Evolutionary conservation across 78 protist species (phyloP).

Genomic region (Dictyostelium purpureum): DNA sequence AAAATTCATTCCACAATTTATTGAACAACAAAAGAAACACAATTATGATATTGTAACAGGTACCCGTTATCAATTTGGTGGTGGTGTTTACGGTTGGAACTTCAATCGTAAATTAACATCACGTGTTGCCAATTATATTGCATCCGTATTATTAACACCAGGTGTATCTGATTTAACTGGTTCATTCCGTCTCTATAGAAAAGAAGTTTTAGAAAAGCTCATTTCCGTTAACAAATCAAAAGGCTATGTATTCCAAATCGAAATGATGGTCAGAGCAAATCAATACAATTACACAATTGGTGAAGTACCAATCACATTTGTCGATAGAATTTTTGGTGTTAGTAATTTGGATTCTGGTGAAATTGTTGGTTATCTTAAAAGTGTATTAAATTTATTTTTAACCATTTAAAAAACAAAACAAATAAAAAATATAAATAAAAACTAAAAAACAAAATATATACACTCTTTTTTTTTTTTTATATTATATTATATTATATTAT

Average conservation of each 20-base stretch:
- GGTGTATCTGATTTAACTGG: slow-evolving; percentile 94
- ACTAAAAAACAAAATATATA: not conserved
- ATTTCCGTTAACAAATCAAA: slow-evolving; percentile 77
- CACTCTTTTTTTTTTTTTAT: not conserved
- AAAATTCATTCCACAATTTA: slow-evolving; percentile 93
- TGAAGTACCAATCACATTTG: slow-evolving; percentile 95
- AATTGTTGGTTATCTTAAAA: slow-evolving; percentile 81
- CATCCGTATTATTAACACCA: slow-evolving; percentile 81
- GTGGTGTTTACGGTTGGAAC: slow-evolving; percentile 96
- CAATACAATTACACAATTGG: slow-evolving; percentile 78
- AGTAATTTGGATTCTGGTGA: slow-evolving; percentile 87
- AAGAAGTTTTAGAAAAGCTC: slow-evolving; percentile 83
- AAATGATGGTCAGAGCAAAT: slow-evolving; percentile 91
- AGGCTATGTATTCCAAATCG: slow-evolving; percentile 96
- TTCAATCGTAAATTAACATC: slow-evolving; percentile 83
- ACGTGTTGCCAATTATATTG: slow-evolving; percentile 92
- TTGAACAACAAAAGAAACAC: slow-evolving; percentile 80
- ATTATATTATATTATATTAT: not conserved
- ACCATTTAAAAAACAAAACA: slow-evolving; percentile 27
- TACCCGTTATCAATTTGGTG: slow-evolving; percentile 90
- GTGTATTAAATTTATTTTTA: slow-evolving; percentile 70
- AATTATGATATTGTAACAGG: slow-evolving; percentile 94
- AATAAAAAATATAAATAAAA: not conserved
- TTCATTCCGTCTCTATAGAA: slow-evolving; percentile 91
- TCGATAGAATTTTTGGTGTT: slow-evolving; percentile 94